phyloP scores from a whole-genome alignment of 805 yeast species.

The Cyberlindnera samutprakarnensis region DNA sequence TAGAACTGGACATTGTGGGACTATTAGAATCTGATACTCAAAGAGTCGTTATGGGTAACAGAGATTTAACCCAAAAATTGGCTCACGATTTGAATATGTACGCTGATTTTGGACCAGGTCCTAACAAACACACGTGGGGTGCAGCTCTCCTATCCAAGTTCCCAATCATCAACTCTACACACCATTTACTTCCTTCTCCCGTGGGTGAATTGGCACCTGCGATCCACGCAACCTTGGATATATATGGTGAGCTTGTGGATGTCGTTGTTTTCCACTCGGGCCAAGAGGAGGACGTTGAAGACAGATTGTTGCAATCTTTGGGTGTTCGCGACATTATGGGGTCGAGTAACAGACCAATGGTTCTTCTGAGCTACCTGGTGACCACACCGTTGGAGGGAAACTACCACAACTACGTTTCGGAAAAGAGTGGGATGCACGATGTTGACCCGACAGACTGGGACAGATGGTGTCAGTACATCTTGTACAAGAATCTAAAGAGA shows the following conservation, averaged over 20 bases:
- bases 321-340: constrained; percentile 78
- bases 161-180: constrained; percentile 87
- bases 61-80: constrained; percentile 85
- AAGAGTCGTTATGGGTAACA: constrained; percentile 87
- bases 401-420: constrained; percentile 85
- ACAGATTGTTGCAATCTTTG: constrained; percentile 78
- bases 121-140: constrained; percentile 98
- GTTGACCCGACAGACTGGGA: constrained; percentile 93
- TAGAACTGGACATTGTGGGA: constrained; percentile 88
- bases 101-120: constrained; percentile 96
- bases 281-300: constrained; percentile 95
- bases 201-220: constrained; percentile 99
- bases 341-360: constrained; percentile 70
- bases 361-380: constrained; percentile 84
- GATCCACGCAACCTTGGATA: constrained; percentile 89
- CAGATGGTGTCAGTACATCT: constrained; percentile 96
- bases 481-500: constrained; percentile 80
- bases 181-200: constrained; percentile 90
- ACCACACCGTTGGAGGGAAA: constrained; percentile 84
- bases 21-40: constrained; percentile 90
- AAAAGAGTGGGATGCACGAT: constrained; percentile 80
- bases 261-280: constrained; percentile 97
- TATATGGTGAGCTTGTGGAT: constrained; percentile 82
- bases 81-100: constrained; percentile 94
- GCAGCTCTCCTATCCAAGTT: constrained; percentile 86